Base-by-base conservation (phyloP, 1,284 basidiomycete species). In the Ganoderma boninense region DNA sequence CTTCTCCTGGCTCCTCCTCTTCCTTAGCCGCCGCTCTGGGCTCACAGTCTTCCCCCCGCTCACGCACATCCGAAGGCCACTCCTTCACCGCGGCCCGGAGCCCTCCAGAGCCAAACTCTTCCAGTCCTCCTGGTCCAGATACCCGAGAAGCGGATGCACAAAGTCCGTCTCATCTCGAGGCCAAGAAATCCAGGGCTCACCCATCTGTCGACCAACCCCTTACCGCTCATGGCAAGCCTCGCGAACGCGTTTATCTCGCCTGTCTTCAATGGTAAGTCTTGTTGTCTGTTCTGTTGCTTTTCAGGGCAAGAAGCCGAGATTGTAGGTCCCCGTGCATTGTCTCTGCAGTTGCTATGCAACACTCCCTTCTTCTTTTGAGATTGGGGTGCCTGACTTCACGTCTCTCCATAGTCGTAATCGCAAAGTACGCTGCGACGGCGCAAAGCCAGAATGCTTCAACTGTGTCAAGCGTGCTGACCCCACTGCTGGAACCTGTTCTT, bases 371-470 rank as follows among this genome's bases (percentile, higher is more conserved):
- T 52, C 49, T 14, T 14, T 26, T 26, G 49, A n/a, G n/a, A 49
- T 23, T 23, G 23, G 46, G n/a, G 10, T 26, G 49, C 23, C 49
- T 52, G 23, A 52, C 49, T 26, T 23, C 11, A 23, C 26, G 14
- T 52, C 23, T 26, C n/a, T 23, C 49, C 13, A 2, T 11, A 94
- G 92, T 77, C 92, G 93, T 40, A 87, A 83, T 38, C 88, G 92
- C 42, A 94, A 94, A 79, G 92, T 92, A 72, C 89, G 92, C 13
- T 94, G 92, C 77, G 92, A 94, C 77, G 93, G 93, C 60, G 88
- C 88, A 7, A 92, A 90, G 72, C 93, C 92, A 8, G 77, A 84
- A 16, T 94, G 92, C 76, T 86, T 89, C 76, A 93, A 93, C 75
- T 94, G 92, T 75, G 77, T 81, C 52, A 87, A 86, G 65, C 85